A percentile compares a stretch with the other conserved stretches of the same genome.
phyloP scores from a whole-genome alignment of 106 monocot species.

The Cymbidium sinense region DNA sequence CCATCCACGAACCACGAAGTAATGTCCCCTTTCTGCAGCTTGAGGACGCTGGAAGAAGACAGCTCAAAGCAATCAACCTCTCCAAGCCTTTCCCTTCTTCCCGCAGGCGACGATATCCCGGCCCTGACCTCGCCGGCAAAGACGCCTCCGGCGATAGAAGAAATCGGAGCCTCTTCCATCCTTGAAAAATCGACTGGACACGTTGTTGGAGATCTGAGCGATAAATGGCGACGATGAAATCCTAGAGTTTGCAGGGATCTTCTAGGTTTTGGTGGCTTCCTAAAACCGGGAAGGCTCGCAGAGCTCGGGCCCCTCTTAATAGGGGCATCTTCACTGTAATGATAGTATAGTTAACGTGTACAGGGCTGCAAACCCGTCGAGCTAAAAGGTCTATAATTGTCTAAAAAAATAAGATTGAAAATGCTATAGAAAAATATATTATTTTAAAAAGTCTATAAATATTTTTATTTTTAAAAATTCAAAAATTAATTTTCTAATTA shows the following conservation, averaged over 20 bases:
- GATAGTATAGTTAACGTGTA: too few species aligned
- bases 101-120: neutral
- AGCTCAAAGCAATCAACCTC: constrained; percentile 34
- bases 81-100: constrained; percentile 6
- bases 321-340: too few species aligned
- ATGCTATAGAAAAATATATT: too few species aligned
- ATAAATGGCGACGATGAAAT: neutral
- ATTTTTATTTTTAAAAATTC: too few species aligned
- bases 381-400: too few species aligned
- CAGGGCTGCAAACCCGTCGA: too few species aligned
- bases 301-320: neutral
- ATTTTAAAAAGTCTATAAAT: too few species aligned
- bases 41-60: constrained; percentile 53
- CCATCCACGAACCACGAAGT: constrained; percentile 79
- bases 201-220: neutral
- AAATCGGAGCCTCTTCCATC: constrained; percentile 3
- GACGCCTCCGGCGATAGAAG: neutral
- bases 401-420: too few species aligned
- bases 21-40: constrained; percentile 72
- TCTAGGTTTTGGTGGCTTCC: neutral
- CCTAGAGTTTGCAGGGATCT: neutral
- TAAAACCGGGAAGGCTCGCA: neutral
- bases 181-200: neutral
- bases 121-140: neutral
- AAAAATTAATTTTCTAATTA: too few species aligned